Evolutionary conservation across 306 rosid genomes (phyloP).

Genomic region (Potentilla sterilis): DNA sequence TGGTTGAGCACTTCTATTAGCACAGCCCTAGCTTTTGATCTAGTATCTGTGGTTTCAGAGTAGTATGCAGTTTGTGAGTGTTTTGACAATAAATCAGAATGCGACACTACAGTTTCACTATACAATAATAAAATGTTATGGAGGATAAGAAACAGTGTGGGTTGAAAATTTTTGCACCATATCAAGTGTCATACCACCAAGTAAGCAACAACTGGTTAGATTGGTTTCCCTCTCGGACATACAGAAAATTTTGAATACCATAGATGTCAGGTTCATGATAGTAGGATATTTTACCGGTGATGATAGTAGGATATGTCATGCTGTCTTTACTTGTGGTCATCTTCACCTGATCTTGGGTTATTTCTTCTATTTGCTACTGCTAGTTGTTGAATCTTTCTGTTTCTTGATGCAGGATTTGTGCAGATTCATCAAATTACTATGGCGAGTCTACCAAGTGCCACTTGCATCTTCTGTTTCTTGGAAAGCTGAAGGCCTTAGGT

Average conservation of each 20-base stretch:
- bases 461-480: not conserved
- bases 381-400: not conserved
- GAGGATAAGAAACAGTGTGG: not conserved
- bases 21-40: not conserved
- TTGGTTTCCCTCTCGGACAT: not conserved
- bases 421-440: conserved; percentile 2
- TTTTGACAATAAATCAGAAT: not conserved
- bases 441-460: not conserved
- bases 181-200: not conserved
- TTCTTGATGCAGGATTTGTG: conserved; percentile 5
- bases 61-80: not conserved
- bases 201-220: not conserved
- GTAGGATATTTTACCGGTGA: not conserved
- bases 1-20: not conserved
- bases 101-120: not conserved
- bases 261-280: not conserved
- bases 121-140: not conserved
- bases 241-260: not conserved
- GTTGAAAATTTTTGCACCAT: not conserved
- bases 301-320: not conserved
- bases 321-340: not conserved
- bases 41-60: not conserved
- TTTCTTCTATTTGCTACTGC: not conserved
- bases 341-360: not conserved
- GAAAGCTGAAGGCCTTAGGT: conserved; percentile 2